A percentile compares a stretch with the other conserved stretches of the same genome.
Evolutionary conservation across 1,139 yeast species (phyloP).

Genomic region (Yamadazyma kanchanaburiensis): DNA sequence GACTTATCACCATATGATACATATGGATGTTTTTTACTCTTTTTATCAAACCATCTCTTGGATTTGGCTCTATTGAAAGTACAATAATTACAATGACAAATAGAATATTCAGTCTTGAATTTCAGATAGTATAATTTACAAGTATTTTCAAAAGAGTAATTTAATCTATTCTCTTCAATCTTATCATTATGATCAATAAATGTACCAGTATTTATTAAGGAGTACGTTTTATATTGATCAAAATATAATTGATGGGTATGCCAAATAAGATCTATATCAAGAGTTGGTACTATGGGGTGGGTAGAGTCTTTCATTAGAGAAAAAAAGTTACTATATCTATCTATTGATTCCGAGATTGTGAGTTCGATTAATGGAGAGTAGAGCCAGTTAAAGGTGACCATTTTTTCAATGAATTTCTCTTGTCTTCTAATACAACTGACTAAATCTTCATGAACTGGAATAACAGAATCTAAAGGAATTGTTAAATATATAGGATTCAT

Average conservation of each 20-base stretch:
- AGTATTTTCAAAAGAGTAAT: slow-evolving; percentile 12
- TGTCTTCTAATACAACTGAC: slow-evolving; percentile 35
- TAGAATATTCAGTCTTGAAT: slow-evolving; percentile 13
- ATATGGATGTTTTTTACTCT: slow-evolving; percentile 2
- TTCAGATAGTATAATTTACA: slow-evolving; percentile 9
- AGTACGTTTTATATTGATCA: slow-evolving; percentile 16
- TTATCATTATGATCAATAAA: slow-evolving; percentile 18
- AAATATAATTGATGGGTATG: slow-evolving; percentile 36
- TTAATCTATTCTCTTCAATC: slow-evolving; percentile 14
- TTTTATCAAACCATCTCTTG: slow-evolving; percentile 1
- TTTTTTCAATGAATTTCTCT: slow-evolving; percentile 27
- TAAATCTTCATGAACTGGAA: slow-evolving; percentile 24
- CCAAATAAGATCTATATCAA: slow-evolving; percentile 41
- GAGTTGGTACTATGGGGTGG: slow-evolving; percentile 29
- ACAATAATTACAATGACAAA: slow-evolving; percentile 11
- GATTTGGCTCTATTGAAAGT: slow-evolving; percentile 3
- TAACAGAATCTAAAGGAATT: slow-evolving; percentile 2
- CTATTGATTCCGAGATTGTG: slow-evolving; percentile 18
- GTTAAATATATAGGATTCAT: slow-evolving; percentile 5
- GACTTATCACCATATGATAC: not conserved
- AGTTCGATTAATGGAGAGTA: slow-evolving; percentile 18
- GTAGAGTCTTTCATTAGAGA: slow-evolving; percentile 9
- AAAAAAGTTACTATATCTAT: slow-evolving; percentile 26
- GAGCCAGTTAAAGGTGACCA: slow-evolving; percentile 29
- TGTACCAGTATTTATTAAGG: slow-evolving; percentile 8